phyloP scores from a whole-genome alignment of 768 basidiomycete species.

The Boletus insuetus region DNA sequence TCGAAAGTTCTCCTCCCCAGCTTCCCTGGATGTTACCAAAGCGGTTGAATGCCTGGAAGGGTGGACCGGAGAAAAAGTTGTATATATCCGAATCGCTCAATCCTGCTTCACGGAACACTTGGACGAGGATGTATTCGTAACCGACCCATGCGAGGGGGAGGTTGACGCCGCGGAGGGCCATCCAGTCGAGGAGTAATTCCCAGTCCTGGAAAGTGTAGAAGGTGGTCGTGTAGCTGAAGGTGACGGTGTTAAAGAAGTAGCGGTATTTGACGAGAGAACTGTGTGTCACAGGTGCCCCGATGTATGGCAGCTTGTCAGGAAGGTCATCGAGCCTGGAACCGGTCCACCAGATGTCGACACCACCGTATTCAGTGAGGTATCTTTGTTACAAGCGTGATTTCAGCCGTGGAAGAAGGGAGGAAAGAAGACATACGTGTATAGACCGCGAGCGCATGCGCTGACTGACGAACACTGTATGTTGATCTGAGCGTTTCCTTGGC shows the following conservation, averaged over 20 bases:
- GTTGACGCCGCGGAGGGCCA: slow-evolving; percentile 40
- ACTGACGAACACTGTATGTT: slow-evolving; percentile 35
- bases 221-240: slow-evolving; percentile 39
- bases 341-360: slow-evolving; percentile 45
- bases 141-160: slow-evolving; percentile 43
- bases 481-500: slow-evolving; percentile 16
- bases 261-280: slow-evolving; percentile 38
- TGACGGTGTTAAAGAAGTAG: slow-evolving; percentile 44
- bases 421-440: slow-evolving; percentile 34
- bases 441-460: slow-evolving; percentile 37
- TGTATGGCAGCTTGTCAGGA: slow-evolving; percentile 26
- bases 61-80: slow-evolving; percentile 36
- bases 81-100: slow-evolving; percentile 35
- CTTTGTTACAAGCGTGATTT: slow-evolving; percentile 10
- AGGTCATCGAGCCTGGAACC: slow-evolving; percentile 37
- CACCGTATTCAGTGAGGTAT: slow-evolving; percentile 36
- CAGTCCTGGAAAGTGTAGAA: slow-evolving; percentile 41
- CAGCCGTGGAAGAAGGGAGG: neutral
- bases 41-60: slow-evolving; percentile 43
- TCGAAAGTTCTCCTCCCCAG: slow-evolving; percentile 37
- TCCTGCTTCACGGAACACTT: slow-evolving; percentile 38
- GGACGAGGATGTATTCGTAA: slow-evolving; percentile 36
- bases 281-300: slow-evolving; percentile 32
- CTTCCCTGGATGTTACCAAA: slow-evolving; percentile 43
- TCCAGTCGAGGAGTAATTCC: slow-evolving; percentile 41